Conservation (phyloP, 305 asterid genomes). For the Fraxinus baroniana region DNA sequence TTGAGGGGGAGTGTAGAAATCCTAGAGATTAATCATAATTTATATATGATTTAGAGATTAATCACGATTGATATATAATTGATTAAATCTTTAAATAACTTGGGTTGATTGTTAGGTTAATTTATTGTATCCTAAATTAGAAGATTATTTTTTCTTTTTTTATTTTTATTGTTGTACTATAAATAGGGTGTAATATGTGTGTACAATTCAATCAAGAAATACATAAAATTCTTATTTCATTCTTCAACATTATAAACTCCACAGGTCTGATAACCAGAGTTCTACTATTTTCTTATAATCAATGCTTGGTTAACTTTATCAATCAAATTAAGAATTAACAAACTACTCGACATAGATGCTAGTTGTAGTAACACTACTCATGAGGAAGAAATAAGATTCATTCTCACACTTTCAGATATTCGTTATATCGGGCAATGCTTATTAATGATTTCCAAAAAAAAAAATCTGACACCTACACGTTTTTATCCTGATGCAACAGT, state of each 20-base stretch:
- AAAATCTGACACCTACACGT: not conserved
- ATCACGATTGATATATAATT: not conserved
- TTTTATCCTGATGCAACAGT: slow-evolving; percentile 5
- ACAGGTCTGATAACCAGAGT: not conserved
- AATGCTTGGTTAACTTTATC: not conserved
- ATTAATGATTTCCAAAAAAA: not conserved
- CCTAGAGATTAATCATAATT: not conserved
- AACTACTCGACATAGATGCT: not conserved
- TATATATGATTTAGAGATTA: not conserved
- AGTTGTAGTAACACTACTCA: not conserved
- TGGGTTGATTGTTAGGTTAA: not conserved
- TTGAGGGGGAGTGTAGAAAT: not conserved
- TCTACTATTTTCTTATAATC: not conserved
- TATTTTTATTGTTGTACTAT: not conserved
- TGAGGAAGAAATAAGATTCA: not conserved
- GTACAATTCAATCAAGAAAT: not conserved
- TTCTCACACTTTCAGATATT: not conserved
- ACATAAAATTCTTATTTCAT: not conserved
- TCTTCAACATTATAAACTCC: not conserved
- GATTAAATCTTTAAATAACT: not conserved
- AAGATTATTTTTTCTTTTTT: too few relatives aligned
- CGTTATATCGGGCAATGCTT: not conserved
- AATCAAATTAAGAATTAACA: not conserved
- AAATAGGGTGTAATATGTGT: not conserved
- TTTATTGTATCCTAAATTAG: not conserved